phyloP scores from a whole-genome alignment of 257 asterid species.

The Euphrasia confusa region DNA sequence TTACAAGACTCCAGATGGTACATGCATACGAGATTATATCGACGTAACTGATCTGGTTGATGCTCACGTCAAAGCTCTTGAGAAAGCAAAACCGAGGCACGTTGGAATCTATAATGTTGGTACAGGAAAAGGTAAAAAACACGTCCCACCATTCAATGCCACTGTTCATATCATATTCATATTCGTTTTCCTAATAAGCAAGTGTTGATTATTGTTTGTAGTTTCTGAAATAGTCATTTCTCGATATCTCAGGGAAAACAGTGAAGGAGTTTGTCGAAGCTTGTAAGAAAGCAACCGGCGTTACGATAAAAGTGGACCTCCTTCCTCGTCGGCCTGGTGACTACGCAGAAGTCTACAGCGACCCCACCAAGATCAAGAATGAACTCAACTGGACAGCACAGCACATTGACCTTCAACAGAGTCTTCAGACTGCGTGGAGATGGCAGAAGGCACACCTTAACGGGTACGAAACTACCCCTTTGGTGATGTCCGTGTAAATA shows the following conservation, averaged over 20 bases:
- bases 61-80: slow-evolving; percentile 92
- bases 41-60: slow-evolving; percentile 89
- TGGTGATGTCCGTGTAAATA: slow-evolving; percentile 36
- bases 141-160: background rate
- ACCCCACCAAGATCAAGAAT: slow-evolving; percentile 61
- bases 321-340: slow-evolving; percentile 96
- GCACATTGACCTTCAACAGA: slow-evolving; percentile 59
- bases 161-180: background rate
- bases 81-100: slow-evolving; percentile 57
- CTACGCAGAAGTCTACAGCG: slow-evolving; percentile 87
- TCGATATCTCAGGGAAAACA: slow-evolving; percentile 58
- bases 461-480: slow-evolving; percentile 48
- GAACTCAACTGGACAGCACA: slow-evolving; percentile 89
- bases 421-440: slow-evolving; percentile 83
- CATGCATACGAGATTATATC: slow-evolving; percentile 81
- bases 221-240: background rate
- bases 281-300: slow-evolving; percentile 87
- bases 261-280: slow-evolving; percentile 96
- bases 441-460: slow-evolving; percentile 85
- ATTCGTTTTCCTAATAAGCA: too few species aligned
- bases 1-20: slow-evolving; percentile 74
- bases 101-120: slow-evolving; percentile 88
- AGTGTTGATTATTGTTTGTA: too few species aligned
- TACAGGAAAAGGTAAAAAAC: slow-evolving; percentile 66
- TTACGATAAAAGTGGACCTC: slow-evolving; percentile 64